Evolutionary conservation across 2,329 filamentous ascomycete species (phyloP).

Genomic region (Colletotrichum magnum): DNA sequence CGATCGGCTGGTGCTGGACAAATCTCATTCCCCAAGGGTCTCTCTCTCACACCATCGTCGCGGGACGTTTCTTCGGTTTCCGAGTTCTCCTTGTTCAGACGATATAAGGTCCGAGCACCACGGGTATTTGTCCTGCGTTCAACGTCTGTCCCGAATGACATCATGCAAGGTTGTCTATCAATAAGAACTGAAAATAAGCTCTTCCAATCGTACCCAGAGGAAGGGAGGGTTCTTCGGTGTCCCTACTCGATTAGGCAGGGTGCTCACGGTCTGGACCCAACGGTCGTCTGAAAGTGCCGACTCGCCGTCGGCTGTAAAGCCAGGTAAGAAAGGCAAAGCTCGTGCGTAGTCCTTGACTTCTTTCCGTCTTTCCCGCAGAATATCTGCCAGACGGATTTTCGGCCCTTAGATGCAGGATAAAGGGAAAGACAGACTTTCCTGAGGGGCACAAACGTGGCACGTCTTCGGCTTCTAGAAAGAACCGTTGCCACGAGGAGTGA

Average conservation of each 20-base stretch:
- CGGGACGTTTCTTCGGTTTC: background rate
- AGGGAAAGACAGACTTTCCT: no score
- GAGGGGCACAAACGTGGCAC: no score
- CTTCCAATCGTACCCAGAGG: no score
- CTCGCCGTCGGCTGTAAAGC: background rate
- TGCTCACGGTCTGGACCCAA: background rate
- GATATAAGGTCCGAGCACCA: conserved; percentile 8
- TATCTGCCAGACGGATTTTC: no score
- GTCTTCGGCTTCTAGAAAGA: no score
- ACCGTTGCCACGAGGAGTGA: no score
- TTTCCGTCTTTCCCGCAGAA: background rate
- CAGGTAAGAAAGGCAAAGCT: background rate
- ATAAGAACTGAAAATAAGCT: background rate
- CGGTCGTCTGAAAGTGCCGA: conserved; percentile 3
- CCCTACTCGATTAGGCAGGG: conserved; percentile 15
- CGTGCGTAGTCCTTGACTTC: background rate
- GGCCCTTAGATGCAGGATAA: no score
- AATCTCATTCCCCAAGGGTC: background rate
- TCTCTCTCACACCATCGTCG: no score
- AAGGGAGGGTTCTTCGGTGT: conserved; percentile 7
- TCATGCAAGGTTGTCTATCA: background rate
- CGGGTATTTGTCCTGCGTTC: background rate
- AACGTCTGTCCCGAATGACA: conserved; percentile 10
- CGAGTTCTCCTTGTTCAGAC: conserved; percentile 16
- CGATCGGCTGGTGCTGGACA: background rate